Evolutionary conservation across 2,329 filamentous ascomycete genomes (phyloP), one percentile per base, ranked within the genome.

Genomic region (Fusarium sp.): DNA sequence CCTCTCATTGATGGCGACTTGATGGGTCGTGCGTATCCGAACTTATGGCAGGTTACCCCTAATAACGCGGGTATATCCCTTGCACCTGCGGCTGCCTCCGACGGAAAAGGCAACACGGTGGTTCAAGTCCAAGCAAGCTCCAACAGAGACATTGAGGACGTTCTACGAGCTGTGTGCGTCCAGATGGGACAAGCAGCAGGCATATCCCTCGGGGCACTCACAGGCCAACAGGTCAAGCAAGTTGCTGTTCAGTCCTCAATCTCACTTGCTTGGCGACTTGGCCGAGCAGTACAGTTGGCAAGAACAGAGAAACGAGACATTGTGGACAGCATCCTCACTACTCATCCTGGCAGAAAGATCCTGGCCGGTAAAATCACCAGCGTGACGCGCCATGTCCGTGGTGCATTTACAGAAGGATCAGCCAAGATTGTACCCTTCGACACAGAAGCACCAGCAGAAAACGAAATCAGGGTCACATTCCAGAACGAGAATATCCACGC

Each of bases 1-100:
- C 67, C 69, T 0, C 57, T 68, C 0, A 40, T 70, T 7, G 69
- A 71, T 4, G 69, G 46, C 1, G 69, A 71, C 9, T 34, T 64
- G 51, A 71, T 71, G 69, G 67, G 69, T 0, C 58, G 69, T 0
- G 68, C 68, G 9, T 68, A 71, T 20, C 68, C 69, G 0, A 71
- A 53, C 8, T 29, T 61, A 0, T 71, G 65, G 61, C 69, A 71
- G 8, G 58, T 62, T 6, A 71, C 66, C 0, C 61, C 50, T 3
- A 54, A 54, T 23, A 54, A 54, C 1, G 50, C 50, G 2, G 14
- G 20, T 1, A 54, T 54, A n/a, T 54, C 29, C 0, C 50, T 54
- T 25, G 31, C 31, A 6, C 50, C 50, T 44, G 64, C 61, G 0
- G 65, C 68, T 4, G 64, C 55, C 1, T 69, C 64, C 0, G 64